A percentile compares a stretch with the other conserved stretches of the same genome.
Conservation (phyloP, 768 basidiomycete species). For the Cyclocybe cylindracea region DNA sequence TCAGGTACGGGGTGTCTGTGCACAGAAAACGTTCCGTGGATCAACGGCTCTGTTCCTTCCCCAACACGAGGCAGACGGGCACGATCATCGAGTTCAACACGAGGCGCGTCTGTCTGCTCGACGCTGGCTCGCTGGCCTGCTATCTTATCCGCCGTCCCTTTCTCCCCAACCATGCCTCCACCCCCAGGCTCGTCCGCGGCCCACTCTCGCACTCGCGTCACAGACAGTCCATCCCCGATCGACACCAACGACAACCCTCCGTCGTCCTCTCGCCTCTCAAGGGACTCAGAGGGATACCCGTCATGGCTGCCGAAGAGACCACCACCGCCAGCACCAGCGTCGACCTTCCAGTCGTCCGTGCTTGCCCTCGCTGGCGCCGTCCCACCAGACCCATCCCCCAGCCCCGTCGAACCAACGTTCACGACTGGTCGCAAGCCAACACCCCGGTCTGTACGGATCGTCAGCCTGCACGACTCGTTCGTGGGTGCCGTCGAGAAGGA, state of each 20-base stretch:
- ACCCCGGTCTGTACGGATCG: slow-evolving; percentile 80
- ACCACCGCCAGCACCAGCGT: slow-evolving; percentile 72
- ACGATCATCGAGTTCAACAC: slow-evolving; percentile 15
- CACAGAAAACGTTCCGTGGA: slow-evolving; percentile 6
- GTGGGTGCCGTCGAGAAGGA: slow-evolving; percentile 33
- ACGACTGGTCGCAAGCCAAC: slow-evolving; percentile 75
- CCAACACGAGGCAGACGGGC: slow-evolving; percentile 21
- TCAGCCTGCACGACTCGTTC: slow-evolving; percentile 60
- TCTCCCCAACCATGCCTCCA: slow-evolving; percentile 8
- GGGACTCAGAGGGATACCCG: slow-evolving; percentile 69
- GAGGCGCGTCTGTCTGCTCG: slow-evolving; percentile 14
- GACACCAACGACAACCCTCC: slow-evolving; percentile 10
- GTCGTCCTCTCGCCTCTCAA: slow-evolving; percentile 16
- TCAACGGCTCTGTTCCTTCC: slow-evolving; percentile 13
- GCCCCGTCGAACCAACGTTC: slow-evolving; percentile 28
- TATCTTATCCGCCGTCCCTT: slow-evolving; percentile 11
- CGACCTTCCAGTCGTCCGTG: slow-evolving; percentile 63
- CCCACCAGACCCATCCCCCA: slow-evolving; percentile 19
- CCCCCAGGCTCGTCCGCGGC: slow-evolving; percentile 13
- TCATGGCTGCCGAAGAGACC: slow-evolving; percentile 84
- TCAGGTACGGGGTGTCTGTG: slow-evolving; percentile 14
- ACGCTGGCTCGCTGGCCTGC: neutral
- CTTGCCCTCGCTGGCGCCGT: slow-evolving; percentile 26
- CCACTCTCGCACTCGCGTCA: slow-evolving; percentile 6
- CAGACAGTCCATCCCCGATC: slow-evolving; percentile 10